Evolutionary conservation across 768 basidiomycete genomes (phyloP), one percentile per base, ranked within the genome.

Genomic region (Leccinum subgranulosum): DNA sequence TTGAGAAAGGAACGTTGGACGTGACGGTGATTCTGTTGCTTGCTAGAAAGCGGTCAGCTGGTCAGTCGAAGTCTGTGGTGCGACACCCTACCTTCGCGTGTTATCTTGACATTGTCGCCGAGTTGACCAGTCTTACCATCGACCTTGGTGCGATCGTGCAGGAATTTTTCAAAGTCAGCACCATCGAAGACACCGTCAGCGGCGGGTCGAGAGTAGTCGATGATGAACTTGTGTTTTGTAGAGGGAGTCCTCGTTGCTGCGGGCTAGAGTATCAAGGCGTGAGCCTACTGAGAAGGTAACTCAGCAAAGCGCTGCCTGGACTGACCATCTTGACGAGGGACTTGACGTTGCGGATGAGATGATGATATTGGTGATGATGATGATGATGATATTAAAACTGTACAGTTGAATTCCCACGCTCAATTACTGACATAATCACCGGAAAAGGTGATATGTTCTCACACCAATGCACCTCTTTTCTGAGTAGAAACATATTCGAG

Each of bases 101-200:
- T 74, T 71, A 98, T 86, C 74, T 91, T 89, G 71, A 99, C 81
- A 64, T 78, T 87, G 51, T 98, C 96, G 45, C 91, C 92, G 58
- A 97, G 88, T 69, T 95, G 88, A 41, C 94, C 94, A 51, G 88
- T 81, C 81, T 94, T 94, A 48, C 90, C 90, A 56, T 93, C 92
- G 63, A 96, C 87, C 81, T 96, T 95, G 69, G 93, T 91, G 66
- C 90, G 89, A 77, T 95, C 94, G 69, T 94, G 91, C 52, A 96
- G 82, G 80, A 86, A 97, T 75, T 97, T 98, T 75, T 87, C 86
- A 73, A 81, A 87, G 58, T 80, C 82, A 60, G 81, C 84, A 49
- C 82, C 81, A 65, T 86, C 84, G 61, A 83, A 84, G 67, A 83
- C 78, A 48, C 76, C 77, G 66, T 85, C 84, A 59, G 77, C 74